phyloP scores from a whole-genome alignment of 768 basidiomycete species.

The Lactarius trivialis region DNA sequence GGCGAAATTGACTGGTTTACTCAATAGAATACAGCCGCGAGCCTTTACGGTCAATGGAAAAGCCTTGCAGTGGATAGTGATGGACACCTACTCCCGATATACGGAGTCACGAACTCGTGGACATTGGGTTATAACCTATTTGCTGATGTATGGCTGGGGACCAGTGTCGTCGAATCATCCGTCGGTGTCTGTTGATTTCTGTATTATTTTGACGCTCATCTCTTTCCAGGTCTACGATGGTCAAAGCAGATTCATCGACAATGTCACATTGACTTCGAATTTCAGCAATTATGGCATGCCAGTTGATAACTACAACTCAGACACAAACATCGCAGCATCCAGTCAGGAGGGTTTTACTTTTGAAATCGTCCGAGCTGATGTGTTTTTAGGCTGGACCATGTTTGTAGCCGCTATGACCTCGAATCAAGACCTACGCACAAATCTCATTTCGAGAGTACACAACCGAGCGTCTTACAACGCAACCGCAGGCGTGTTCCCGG shows the following conservation, averaged over 20 bases:
- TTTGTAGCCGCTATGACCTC: neutral
- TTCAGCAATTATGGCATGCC: neutral
- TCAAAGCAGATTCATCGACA: slow-evolving; percentile 46
- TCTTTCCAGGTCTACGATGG: slow-evolving; percentile 41
- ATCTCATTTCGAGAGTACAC: neutral
- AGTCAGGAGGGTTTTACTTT: neutral
- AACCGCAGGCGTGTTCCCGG: neutral
- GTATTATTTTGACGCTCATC: too few relatives aligned
- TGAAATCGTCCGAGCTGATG: neutral
- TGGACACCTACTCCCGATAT: neutral
- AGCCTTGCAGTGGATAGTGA: neutral
- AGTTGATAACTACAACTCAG: neutral
- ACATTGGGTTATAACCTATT: neutral
- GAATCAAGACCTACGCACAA: neutral
- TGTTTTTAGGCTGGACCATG: neutral
- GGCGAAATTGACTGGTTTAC: neutral
- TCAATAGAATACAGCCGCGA: neutral
- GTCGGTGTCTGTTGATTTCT: neutral
- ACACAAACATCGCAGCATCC: neutral
- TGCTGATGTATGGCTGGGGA: neutral
- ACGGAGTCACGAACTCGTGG: neutral
- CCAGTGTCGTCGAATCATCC: neutral
- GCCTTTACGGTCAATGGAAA: neutral
- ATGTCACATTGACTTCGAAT: slow-evolving; percentile 1
- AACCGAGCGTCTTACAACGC: neutral